phyloP scores from a whole-genome alignment of 805 yeast species.

The Candida namnaoensis region DNA sequence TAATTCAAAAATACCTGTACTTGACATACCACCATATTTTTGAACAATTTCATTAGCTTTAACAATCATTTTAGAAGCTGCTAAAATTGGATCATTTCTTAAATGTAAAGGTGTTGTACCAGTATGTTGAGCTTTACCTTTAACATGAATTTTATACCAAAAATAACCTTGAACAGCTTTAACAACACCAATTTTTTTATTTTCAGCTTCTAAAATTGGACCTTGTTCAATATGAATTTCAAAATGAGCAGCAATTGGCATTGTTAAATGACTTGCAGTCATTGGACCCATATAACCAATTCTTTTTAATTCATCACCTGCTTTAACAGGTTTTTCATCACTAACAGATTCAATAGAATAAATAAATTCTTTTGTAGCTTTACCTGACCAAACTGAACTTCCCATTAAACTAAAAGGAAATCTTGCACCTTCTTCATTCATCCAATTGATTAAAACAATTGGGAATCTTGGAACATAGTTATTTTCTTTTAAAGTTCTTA shows the following conservation, averaged over 20 bases:
- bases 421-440: conserved; percentile 74
- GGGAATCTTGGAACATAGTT: conserved; percentile 53
- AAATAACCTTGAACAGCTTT: conserved; percentile 57
- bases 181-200: conserved; percentile 56
- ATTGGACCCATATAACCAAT: conserved; percentile 57
- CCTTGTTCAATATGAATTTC: conserved; percentile 77
- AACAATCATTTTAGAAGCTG: conserved; percentile 48
- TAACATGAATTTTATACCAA: conserved; percentile 51
- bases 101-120: conserved; percentile 63
- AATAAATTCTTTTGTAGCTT: conserved; percentile 34
- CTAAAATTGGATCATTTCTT: conserved; percentile 53
- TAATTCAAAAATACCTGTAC: conserved; percentile 49
- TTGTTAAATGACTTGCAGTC: conserved; percentile 36
- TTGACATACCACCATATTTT: conserved; percentile 41
- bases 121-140: conserved; percentile 62
- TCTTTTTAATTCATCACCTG: conserved; percentile 43
- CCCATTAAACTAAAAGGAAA: conserved; percentile 62
- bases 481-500: conserved; percentile 58
- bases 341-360: conserved; percentile 45
- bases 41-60: conserved; percentile 48
- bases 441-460: conserved; percentile 59
- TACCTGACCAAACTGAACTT: conserved; percentile 60
- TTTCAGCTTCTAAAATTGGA: conserved; percentile 50
- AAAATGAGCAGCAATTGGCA: conserved; percentile 60
- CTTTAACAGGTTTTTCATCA: conserved; percentile 39